Percentiles rank a stretch among this genome's conserved stretches.
Conservation (phyloP, 441 rosid species). For the Dalechampia spathulata region DNA sequence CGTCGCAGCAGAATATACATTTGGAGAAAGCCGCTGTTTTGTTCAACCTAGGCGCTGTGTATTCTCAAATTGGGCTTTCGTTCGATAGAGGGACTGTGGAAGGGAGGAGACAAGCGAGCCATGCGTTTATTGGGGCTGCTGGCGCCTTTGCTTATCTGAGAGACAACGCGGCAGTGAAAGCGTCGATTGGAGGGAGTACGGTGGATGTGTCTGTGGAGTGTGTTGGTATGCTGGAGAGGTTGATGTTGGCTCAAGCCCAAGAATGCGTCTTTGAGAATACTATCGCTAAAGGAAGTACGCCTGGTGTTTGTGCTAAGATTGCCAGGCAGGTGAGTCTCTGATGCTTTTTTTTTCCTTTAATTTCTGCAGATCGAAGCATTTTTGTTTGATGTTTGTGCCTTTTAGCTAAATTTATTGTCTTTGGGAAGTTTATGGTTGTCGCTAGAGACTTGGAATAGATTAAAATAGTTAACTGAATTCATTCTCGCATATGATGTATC, state of each 20-base stretch:
- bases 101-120: slow-evolving; percentile 80
- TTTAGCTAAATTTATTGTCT: too few relatives aligned
- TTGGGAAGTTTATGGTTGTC: too few relatives aligned
- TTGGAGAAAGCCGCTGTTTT: slow-evolving; percentile 88
- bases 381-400: too few relatives aligned
- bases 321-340: slow-evolving; percentile 63
- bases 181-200: slow-evolving; percentile 64
- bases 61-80: slow-evolving; percentile 82
- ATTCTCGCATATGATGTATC: too few relatives aligned
- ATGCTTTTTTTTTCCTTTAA: not conserved
- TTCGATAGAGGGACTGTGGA: slow-evolving; percentile 72
- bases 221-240: slow-evolving; percentile 81
- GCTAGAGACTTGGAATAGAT: too few relatives aligned
- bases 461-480: too few relatives aligned
- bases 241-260: slow-evolving; percentile 96
- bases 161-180: slow-evolving; percentile 72
- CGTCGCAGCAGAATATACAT: slow-evolving; percentile 83
- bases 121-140: slow-evolving; percentile 77
- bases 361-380: too few relatives aligned
- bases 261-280: slow-evolving; percentile 96
- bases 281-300: slow-evolving; percentile 90
- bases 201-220: slow-evolving; percentile 83
- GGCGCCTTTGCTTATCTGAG: slow-evolving; percentile 73
- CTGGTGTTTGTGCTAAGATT: slow-evolving; percentile 94
- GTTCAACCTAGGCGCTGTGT: slow-evolving; percentile 73